Conservation (phyloP, 306 rosid genomes). For the Gastrolobium villosum region DNA sequence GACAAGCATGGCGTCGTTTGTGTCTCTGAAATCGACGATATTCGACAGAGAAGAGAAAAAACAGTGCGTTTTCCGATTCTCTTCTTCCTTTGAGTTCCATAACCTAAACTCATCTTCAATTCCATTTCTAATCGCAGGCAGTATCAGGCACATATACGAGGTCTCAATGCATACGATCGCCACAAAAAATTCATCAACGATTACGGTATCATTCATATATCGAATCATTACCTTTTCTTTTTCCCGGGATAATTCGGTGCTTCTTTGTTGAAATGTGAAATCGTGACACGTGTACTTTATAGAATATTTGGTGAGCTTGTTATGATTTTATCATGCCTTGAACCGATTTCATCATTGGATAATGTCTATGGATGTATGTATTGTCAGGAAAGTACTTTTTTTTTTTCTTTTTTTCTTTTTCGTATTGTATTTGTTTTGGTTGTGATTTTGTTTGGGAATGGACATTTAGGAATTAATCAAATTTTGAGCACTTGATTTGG, state of each 20-base stretch:
- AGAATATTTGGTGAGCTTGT: neutral
- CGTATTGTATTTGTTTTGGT: neutral
- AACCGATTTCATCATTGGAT: neutral
- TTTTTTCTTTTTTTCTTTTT: conserved; percentile 10
- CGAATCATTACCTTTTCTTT: neutral
- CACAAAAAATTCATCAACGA: conserved; percentile 68
- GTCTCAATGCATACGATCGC: conserved; percentile 65
- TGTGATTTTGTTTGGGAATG: conserved; percentile 44
- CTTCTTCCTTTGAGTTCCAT: neutral
- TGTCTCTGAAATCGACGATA: conserved; percentile 56
- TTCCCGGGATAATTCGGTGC: neutral
- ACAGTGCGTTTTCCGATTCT: conserved; percentile 41
- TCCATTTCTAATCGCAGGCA: conserved; percentile 45
- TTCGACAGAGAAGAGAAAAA: conserved; percentile 62
- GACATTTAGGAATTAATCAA: conserved; percentile 64
- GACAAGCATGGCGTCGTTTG: conserved; percentile 52
- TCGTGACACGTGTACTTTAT: neutral
- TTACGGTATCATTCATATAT: conserved; percentile 59
- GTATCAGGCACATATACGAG: conserved; percentile 62
- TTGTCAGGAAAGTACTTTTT: neutral
- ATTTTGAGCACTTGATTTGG: conserved; percentile 70
- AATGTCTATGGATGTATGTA: neutral
- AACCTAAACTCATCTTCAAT: neutral
- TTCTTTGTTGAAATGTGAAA: conserved; percentile 17
- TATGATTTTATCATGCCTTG: neutral